phyloP scores from a whole-genome alignment of 345 rosid species.

The Litchi chinensis region DNA sequence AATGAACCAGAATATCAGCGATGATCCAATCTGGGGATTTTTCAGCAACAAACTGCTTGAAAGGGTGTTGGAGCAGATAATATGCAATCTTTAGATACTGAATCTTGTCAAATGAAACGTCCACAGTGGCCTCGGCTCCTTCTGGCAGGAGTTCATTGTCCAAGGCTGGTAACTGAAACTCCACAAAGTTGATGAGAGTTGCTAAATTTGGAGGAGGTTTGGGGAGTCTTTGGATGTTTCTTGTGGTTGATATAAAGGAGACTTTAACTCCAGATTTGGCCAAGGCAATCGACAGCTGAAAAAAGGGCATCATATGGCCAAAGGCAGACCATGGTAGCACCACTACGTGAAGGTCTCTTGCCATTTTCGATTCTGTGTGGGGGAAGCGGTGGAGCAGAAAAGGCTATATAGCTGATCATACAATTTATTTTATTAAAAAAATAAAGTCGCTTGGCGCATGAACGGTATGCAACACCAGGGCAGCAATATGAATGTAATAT shows the following conservation, averaged over 20 bases:
- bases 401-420: too few species aligned
- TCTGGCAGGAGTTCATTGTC: slow-evolving; percentile 8
- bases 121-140: slow-evolving; percentile 40
- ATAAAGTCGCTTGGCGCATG: too few species aligned
- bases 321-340: slow-evolving; percentile 26
- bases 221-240: slow-evolving; percentile 36
- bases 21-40: slow-evolving; percentile 35
- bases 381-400: not conserved
- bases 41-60: slow-evolving; percentile 14
- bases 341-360: slow-evolving; percentile 10
- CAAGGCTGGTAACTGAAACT: slow-evolving; percentile 27
- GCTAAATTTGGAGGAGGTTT: slow-evolving; percentile 24
- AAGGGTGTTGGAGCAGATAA: slow-evolving; percentile 30
- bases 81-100: slow-evolving; percentile 28
- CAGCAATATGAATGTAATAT: too few species aligned
- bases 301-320: slow-evolving; percentile 32
- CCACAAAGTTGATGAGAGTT: slow-evolving; percentile 3
- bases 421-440: too few species aligned
- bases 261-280: slow-evolving; percentile 23
- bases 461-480: too few species aligned
- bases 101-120: slow-evolving; percentile 23
- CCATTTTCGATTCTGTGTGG: not conserved
- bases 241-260: slow-evolving; percentile 24
- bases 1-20: slow-evolving; percentile 21
- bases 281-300: slow-evolving; percentile 18